Percentiles rank a stretch among this genome's conserved stretches.
Evolutionary conservation across 768 basidiomycete species (phyloP).

Genomic region (Leccinum subgranulosum): DNA sequence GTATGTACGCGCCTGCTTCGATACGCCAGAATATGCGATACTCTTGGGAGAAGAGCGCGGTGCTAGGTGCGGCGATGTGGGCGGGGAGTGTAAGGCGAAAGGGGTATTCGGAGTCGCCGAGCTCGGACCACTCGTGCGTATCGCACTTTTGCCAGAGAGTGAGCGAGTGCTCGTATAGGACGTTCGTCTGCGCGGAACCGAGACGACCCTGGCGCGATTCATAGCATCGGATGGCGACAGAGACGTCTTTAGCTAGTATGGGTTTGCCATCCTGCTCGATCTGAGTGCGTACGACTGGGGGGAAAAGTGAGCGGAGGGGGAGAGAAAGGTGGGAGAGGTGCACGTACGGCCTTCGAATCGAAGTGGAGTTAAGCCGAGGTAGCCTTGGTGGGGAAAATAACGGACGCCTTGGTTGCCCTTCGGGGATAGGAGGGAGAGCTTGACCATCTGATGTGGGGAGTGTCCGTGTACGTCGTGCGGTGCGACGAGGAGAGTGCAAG

Average conservation of each 20-base stretch:
- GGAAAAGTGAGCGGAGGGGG: background rate
- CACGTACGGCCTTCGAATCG: conserved; percentile 71
- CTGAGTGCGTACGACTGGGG: conserved; percentile 63
- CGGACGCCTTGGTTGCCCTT: conserved; percentile 69
- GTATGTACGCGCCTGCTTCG: conserved; percentile 63
- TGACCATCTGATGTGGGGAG: conserved; percentile 51
- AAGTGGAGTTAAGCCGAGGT: conserved; percentile 78
- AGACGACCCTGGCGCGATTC: conserved; percentile 68
- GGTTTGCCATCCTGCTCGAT: conserved; percentile 69
- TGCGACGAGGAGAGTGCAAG: conserved; percentile 11
- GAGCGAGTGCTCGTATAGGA: conserved; percentile 65
- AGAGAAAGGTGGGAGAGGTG: background rate
- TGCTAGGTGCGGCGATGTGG: conserved; percentile 61
- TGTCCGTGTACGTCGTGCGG: conserved; percentile 13
- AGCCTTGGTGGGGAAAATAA: conserved; percentile 74
- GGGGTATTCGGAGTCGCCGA: conserved; percentile 65
- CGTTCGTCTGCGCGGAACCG: conserved; percentile 53
- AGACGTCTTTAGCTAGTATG: conserved; percentile 62
- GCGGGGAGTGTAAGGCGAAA: conserved; percentile 71
- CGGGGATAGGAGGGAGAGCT: conserved; percentile 60
- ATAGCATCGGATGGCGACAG: conserved; percentile 79
- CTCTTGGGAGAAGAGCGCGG: conserved; percentile 63
- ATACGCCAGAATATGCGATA: conserved; percentile 82
- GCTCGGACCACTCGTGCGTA: conserved; percentile 51
- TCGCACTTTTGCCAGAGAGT: conserved; percentile 68